phyloP scores from a whole-genome alignment of 352 stramenopile genomes.

The Phytophthora foliorum region DNA sequence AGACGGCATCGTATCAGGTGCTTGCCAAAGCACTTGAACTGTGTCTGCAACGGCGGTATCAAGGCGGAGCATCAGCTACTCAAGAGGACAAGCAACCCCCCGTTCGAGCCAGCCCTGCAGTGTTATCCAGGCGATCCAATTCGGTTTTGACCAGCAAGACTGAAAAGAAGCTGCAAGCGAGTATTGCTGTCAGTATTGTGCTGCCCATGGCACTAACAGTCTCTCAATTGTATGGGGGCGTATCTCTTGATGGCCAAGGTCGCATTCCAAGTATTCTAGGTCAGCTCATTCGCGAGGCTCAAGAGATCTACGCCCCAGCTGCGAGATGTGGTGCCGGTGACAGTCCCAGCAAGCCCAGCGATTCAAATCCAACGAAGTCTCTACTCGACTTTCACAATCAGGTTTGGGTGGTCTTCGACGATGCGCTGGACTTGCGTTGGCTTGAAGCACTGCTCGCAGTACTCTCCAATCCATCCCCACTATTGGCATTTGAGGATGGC shows the following conservation, averaged over 20 bases:
- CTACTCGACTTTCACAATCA: conserved; percentile 27
- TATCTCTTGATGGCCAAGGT: conserved; percentile 42
- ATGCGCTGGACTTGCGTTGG: conserved; percentile 48
- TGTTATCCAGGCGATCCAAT: conserved; percentile 21
- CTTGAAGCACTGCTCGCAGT: conserved; percentile 49
- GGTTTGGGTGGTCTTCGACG: conserved; percentile 61
- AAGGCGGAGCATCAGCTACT: background rate
- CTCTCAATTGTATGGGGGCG: conserved; percentile 59
- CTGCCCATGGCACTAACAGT: conserved; percentile 51
- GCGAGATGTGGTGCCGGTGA: background rate
- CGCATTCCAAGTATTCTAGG: conserved; percentile 49
- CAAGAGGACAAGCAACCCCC: background rate
- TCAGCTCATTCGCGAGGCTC: conserved; percentile 40
- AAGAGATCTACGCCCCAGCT: conserved; percentile 35
- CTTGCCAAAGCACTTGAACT: conserved; percentile 42
- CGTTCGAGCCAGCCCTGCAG: background rate
- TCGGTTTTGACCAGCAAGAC: conserved; percentile 4
- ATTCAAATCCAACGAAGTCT: conserved; percentile 1
- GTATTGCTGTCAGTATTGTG: conserved; percentile 36
- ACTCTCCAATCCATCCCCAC: conserved; percentile 10
- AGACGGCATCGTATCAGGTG: conserved; percentile 48
- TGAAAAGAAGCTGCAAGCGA: conserved; percentile 1
- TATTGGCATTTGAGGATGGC: conserved; percentile 49
- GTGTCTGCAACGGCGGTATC: conserved; percentile 4
- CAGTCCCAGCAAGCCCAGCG: background rate